Evolutionary conservation across 495 filamentous ascomycete genomes (phyloP).

Genomic region (Penicillium bovifimosum): DNA sequence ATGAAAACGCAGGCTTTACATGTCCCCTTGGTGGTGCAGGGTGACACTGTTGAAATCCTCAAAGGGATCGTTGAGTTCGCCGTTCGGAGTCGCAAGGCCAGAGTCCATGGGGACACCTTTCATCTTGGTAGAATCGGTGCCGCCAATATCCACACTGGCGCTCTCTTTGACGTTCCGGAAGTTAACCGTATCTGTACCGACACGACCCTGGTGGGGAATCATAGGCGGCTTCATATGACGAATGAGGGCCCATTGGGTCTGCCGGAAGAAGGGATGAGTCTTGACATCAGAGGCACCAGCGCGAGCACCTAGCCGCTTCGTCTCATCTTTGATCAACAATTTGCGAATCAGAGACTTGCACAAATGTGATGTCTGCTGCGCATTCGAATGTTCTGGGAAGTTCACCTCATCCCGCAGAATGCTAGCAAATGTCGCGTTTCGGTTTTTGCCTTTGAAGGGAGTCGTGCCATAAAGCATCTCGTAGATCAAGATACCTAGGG

Average conservation of each 20-base stretch:
- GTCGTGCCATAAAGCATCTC: conserved; percentile 99
- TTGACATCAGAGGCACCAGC: conserved; percentile 97
- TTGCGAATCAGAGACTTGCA: conserved; percentile 98
- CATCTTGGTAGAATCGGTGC: conserved; percentile 46
- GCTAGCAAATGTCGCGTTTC: conserved; percentile 96
- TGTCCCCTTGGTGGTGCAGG: conserved; percentile 90
- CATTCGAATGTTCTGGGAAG: conserved; percentile 83
- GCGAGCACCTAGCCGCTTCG: conserved; percentile 86
- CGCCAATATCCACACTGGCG: conserved; percentile 87
- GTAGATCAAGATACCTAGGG: conserved; percentile 90
- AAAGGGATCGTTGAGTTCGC: conserved; percentile 86
- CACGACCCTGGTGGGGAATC: conserved; percentile 82
- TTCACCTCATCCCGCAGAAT: conserved; percentile 91
- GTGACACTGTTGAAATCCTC: conserved; percentile 99
- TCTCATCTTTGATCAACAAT: conserved; percentile 95
- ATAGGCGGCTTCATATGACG: conserved; percentile 99
- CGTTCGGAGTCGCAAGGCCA: conserved; percentile 77
- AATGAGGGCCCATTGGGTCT: conserved; percentile 93
- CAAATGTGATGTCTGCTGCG: conserved; percentile 80
- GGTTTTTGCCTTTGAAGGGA: conserved; percentile 98
- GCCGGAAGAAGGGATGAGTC: conserved; percentile 90
- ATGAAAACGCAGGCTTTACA: conserved; percentile 17
- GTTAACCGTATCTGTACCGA: conserved; percentile 85
- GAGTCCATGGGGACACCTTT: conserved; percentile 83
- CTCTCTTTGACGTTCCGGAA: conserved; percentile 98